Conservation (phyloP, 495 filamentous ascomycete genomes). For the Arthonia radiata region DNA sequence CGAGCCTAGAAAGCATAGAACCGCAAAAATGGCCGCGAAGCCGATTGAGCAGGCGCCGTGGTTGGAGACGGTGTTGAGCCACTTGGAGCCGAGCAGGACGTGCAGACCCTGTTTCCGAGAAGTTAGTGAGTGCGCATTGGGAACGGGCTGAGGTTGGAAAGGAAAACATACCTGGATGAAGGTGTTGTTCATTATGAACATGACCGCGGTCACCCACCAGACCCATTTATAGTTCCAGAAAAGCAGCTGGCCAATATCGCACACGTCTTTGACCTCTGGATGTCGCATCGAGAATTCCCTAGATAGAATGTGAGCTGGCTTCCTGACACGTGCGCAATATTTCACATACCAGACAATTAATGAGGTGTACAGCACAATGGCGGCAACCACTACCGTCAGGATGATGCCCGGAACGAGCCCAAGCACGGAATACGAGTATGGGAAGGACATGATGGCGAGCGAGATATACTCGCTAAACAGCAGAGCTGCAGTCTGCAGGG, state of each 20-base stretch:
- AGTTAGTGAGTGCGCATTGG: slow-evolving; percentile 2
- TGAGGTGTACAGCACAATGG: slow-evolving; percentile 62
- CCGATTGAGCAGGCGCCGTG: slow-evolving; percentile 42
- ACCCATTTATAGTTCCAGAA: slow-evolving; percentile 57
- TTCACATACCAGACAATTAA: slow-evolving; percentile 41
- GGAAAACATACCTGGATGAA: slow-evolving; percentile 38
- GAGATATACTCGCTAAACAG: slow-evolving; percentile 87
- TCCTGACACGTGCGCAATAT: no score
- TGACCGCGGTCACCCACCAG: slow-evolving; percentile 63
- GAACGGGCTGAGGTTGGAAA: slow-evolving; percentile 6
- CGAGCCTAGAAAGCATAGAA: slow-evolving; percentile 51
- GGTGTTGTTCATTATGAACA: slow-evolving; percentile 83
- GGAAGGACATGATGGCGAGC: slow-evolving; percentile 84
- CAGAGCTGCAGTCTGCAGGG: slow-evolving; percentile 45
- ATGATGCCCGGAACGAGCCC: slow-evolving; percentile 74
- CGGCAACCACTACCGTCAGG: slow-evolving; percentile 50
- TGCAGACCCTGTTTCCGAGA: slow-evolving; percentile 33
- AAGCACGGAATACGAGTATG: slow-evolving; percentile 66
- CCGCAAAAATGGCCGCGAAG: slow-evolving; percentile 40
- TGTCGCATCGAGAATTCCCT: slow-evolving; percentile 71
- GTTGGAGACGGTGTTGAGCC: slow-evolving; percentile 60
- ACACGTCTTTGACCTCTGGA: slow-evolving; percentile 70
- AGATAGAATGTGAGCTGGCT: slow-evolving; percentile 2
- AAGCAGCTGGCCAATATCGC: slow-evolving; percentile 72
- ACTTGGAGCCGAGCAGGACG: slow-evolving; percentile 54